A percentile compares a stretch with the other conserved stretches of the same genome.
Conservation (phyloP, 805 yeast species). For the Ogataea naganishii region DNA sequence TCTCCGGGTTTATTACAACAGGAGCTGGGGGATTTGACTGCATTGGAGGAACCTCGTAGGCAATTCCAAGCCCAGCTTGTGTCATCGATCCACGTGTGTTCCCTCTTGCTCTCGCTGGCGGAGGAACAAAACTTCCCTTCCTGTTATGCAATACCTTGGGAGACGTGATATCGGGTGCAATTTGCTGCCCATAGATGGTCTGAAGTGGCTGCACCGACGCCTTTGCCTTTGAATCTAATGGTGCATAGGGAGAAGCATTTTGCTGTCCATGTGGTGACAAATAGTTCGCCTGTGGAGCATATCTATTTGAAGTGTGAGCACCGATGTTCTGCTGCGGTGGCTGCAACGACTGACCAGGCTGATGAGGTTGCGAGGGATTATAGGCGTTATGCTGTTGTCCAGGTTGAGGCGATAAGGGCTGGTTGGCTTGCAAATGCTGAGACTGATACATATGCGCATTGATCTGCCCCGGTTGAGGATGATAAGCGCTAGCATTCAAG, state of each 20-base stretch:
- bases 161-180: slow-evolving; percentile 10
- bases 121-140: slow-evolving; percentile 11
- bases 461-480: too few relatives aligned
- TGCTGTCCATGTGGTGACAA: too few relatives aligned
- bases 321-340: too few relatives aligned
- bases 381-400: too few relatives aligned
- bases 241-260: too few relatives aligned
- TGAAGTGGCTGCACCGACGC: slow-evolving; percentile 8
- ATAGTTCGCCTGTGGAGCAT: too few relatives aligned
- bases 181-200: slow-evolving; percentile 11
- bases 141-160: slow-evolving; percentile 6
- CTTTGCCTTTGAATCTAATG: too few relatives aligned
- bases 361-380: too few relatives aligned
- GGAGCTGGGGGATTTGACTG: slow-evolving; percentile 18
- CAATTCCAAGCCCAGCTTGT: not conserved
- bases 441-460: too few relatives aligned
- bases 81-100: slow-evolving; percentile 1
- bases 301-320: slow-evolving; percentile 3
- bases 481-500: too few relatives aligned
- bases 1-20: slow-evolving; percentile 41
- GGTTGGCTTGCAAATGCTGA: not conserved
- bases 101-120: slow-evolving; percentile 7
- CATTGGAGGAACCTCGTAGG: not conserved
- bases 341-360: too few relatives aligned
- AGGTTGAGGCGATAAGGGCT: not conserved